Conservation (phyloP, 2,329 filamentous ascomycete genomes). For the Colletotrichum tabaci region DNA sequence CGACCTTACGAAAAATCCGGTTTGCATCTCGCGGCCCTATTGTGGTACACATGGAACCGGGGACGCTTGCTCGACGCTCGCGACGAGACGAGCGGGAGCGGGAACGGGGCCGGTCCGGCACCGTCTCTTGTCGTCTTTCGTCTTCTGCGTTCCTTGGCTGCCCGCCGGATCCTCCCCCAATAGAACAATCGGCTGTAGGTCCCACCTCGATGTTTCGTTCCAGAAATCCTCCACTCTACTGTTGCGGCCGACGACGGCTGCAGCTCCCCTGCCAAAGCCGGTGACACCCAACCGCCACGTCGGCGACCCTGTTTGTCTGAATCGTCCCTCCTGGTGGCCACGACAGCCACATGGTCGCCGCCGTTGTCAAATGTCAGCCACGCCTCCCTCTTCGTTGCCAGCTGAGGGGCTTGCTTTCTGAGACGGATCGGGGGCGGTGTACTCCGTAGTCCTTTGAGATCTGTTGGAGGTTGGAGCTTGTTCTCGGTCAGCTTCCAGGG, state of each 20-base stretch:
- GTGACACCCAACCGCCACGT: constrained; percentile 40
- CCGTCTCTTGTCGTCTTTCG: constrained; percentile 1
- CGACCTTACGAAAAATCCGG: not conserved
- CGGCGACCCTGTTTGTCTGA: constrained; percentile 30
- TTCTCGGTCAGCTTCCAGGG: constrained; percentile 34
- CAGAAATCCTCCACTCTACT: constrained; percentile 8
- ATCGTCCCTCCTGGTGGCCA: constrained; percentile 9
- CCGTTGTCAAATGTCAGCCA: constrained; percentile 17
- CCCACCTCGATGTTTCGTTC: constrained; percentile 19
- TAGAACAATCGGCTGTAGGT: constrained; percentile 1
- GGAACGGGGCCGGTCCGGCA: constrained; percentile 21
- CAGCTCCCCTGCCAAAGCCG: constrained; percentile 9
- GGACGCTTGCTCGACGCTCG: constrained; percentile 26
- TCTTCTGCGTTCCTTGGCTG: not conserved
- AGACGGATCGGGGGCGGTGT: constrained; percentile 34
- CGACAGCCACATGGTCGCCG: constrained; percentile 14
- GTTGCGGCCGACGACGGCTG: constrained; percentile 20
- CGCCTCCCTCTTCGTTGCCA: not conserved
- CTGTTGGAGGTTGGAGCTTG: constrained; percentile 12
- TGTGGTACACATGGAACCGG: constrained; percentile 11
- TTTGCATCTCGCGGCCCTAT: constrained; percentile 15
- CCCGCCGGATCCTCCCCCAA: constrained; percentile 4
- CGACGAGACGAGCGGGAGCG: constrained; percentile 28
- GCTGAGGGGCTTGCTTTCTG: constrained; percentile 21
- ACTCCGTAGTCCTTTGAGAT: not conserved